Evolutionary conservation across 352 stramenopile species (phyloP).

Genomic region (Phytopythium kandeliae): DNA sequence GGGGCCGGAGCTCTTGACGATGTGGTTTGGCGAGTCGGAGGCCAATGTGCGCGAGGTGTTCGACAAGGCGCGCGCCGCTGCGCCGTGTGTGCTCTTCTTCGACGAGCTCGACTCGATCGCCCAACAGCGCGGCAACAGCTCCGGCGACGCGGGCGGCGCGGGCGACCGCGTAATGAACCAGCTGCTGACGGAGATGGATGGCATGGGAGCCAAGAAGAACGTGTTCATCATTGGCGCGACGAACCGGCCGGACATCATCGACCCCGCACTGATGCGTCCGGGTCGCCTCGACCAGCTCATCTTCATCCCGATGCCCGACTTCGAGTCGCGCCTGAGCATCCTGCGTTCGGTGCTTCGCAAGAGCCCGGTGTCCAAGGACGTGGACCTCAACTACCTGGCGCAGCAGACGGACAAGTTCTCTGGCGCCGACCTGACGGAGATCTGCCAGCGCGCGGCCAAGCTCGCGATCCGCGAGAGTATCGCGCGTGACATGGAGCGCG

Average conservation of each 20-base stretch:
- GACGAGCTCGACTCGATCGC: slow-evolving; percentile 99
- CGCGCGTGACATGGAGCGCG: slow-evolving; percentile 96
- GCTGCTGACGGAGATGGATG: slow-evolving; percentile 99
- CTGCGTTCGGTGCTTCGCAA: slow-evolving; percentile 96
- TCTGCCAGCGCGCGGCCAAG: slow-evolving; percentile 99
- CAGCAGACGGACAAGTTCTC: slow-evolving; percentile 98
- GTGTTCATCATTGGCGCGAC: slow-evolving; percentile 98
- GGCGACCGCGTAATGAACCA: slow-evolving; percentile 99
- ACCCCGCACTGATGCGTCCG: slow-evolving; percentile 96
- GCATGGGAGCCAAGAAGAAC: slow-evolving; percentile 98
- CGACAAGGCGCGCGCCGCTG: slow-evolving; percentile 96
- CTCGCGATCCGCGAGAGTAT: slow-evolving; percentile 99
- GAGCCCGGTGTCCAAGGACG: slow-evolving; percentile 96
- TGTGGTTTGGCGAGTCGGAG: slow-evolving; percentile 99
- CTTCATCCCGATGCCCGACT: slow-evolving; percentile 97
- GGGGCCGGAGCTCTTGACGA: slow-evolving; percentile 98
- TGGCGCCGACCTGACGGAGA: slow-evolving; percentile 99
- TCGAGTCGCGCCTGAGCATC: slow-evolving; percentile 94
- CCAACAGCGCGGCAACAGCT: slow-evolving; percentile 92
- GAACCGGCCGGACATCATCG: slow-evolving; percentile 97
- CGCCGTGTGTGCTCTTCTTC: slow-evolving; percentile 99
- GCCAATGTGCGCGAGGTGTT: slow-evolving; percentile 99
- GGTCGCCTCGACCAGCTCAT: slow-evolving; percentile 94
- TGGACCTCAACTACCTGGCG: slow-evolving; percentile 97
- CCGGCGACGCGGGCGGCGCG: slow-evolving; percentile 94